Conservation (phyloP, 495 filamentous ascomycete genomes). For the Bacidia gigantensis region DNA sequence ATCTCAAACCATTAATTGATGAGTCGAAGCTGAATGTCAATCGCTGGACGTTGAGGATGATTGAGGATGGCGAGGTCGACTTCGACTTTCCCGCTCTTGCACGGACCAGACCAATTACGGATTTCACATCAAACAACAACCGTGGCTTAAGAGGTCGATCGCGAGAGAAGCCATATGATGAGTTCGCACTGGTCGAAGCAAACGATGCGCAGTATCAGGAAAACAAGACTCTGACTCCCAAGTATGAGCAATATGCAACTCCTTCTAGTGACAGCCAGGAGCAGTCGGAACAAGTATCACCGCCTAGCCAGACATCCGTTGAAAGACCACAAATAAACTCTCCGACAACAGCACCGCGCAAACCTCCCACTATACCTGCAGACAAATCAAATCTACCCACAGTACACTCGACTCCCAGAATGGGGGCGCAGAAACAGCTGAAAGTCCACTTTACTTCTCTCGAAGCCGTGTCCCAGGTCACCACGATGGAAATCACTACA, state of each 20-base stretch:
- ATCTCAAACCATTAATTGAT: slow-evolving; percentile 55
- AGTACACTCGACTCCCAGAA: slow-evolving; percentile 48
- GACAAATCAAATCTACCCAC: slow-evolving; percentile 45
- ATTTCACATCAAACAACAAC: slow-evolving; percentile 89
- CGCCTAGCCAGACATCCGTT: slow-evolving; percentile 5
- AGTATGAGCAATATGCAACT: slow-evolving; percentile 45
- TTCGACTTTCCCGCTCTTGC: slow-evolving; percentile 85
- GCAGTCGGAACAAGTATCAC: slow-evolving; percentile 22
- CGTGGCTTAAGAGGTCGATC: slow-evolving; percentile 51
- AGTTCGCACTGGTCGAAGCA: slow-evolving; percentile 82
- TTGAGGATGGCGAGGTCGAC: slow-evolving; percentile 90
- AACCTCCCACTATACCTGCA: slow-evolving; percentile 42
- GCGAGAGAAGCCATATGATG: slow-evolving; percentile 75
- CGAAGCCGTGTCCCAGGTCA: slow-evolving; percentile 43
- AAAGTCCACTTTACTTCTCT: slow-evolving; percentile 72
- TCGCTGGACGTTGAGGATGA: slow-evolving; percentile 84
- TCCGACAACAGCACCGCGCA: slow-evolving; percentile 35
- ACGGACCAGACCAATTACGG: slow-evolving; percentile 60
- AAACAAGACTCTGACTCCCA: slow-evolving; percentile 61
- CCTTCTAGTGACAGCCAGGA: slow-evolving; percentile 25
- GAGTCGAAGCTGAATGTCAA: slow-evolving; percentile 69
- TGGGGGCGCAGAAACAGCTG: slow-evolving; percentile 72
- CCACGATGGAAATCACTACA: slow-evolving; percentile 71
- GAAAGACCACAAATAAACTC: slow-evolving; percentile 36
- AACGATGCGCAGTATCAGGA: slow-evolving; percentile 62